Evolutionary conservation across 768 basidiomycete species (phyloP), one percentile per base, ranked within the genome.

Genomic region (Tremella fuciformis): DNA sequence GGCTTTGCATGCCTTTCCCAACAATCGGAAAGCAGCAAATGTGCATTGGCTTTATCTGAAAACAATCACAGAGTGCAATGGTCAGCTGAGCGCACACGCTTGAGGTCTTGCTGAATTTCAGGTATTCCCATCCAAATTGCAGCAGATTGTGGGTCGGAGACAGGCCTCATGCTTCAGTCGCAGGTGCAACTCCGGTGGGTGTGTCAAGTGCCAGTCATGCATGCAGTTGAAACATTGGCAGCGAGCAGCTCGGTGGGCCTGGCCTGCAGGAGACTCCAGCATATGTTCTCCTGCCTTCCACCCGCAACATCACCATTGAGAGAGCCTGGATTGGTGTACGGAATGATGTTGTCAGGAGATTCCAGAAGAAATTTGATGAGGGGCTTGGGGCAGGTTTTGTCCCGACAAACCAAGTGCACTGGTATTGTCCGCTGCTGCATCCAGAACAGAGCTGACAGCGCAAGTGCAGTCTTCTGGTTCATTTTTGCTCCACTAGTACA

Each of bases 91-190:
- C n/a, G 39, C n/a, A 11, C 13, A 41, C 39, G 39, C 11, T 11
- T n/a, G 9, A 16, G 53, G 53, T 25, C 22, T 26, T 34, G 29
- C 13, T 51, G 11, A 24, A 21, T 25, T 13, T 13, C 24, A 51
- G 50, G 50, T 26, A 34, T 54, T 49, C 53, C 53, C 7, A 13
- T 54, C 8, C 53, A 54, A 21, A 38, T 42, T 9, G 53, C 53
- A 9, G 42, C 8, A n/a, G 53, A 54, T 24, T 7, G 21, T n/a
- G 53, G 53, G 8, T 48, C 40, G 13, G 53, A 54, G 37, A 54
- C 53, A 54, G 38, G 53, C 7, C 8, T 8, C 8, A 54, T 54
- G 13, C 22, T 7, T 8, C 37, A 8, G 13, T 11, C 37, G 13
- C 53, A 41, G n/a, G 11, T 11, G 11, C 11, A 11, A 11, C n/a